Percentiles rank a stretch among this genome's conserved stretches.
These are phyloP conservation scores for Skeletonema costatum DNA, from an alignment of 108 stramenopile genomes.

Conservation along the genomic window DNA sequence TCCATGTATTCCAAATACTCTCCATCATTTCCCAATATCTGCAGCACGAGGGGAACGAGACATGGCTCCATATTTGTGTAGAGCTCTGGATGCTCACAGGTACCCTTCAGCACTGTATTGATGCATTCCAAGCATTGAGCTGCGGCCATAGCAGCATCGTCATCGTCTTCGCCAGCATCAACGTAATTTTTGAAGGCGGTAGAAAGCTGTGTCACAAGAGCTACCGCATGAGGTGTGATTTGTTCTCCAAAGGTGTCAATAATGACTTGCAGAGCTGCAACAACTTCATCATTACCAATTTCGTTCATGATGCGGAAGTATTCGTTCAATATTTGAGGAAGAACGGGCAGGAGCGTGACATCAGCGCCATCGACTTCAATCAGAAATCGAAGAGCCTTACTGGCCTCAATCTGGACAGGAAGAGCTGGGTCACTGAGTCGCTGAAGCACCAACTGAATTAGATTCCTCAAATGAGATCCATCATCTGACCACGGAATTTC, in stretches of 20 bases:
- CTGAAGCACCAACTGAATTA: conserved; percentile 75
- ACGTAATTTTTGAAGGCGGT: conserved; percentile 89
- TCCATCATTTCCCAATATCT: conserved; percentile 90
- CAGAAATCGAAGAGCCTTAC: conserved; percentile 89
- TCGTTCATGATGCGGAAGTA: conserved; percentile 99
- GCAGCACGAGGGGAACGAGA: conserved; percentile 85
- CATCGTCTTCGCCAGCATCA: conserved; percentile 92
- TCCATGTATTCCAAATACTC: conserved; percentile 95
- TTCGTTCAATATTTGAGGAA: conserved; percentile 92
- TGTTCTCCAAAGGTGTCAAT: conserved; percentile 94
- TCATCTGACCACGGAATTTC: conserved; percentile 77
- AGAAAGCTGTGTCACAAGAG: conserved; percentile 89
- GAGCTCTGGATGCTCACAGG: conserved; percentile 73
- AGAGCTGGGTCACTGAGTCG: conserved; percentile 91
- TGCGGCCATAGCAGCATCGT: conserved; percentile 96
- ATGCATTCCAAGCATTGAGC: conserved; percentile 96
- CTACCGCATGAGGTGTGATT: conserved; percentile 93
- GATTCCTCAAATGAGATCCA: conserved; percentile 68
- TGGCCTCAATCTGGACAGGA: conserved; percentile 97
- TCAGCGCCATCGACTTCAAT: conserved; percentile 92
- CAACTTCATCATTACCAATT: conserved; percentile 96
- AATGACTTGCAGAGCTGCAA: conserved; percentile 91
- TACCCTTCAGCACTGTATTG: conserved; percentile 90
- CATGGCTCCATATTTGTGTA: conserved; percentile 88
- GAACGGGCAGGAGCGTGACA: conserved; percentile 84